Base-by-base conservation (phyloP, 768 basidiomycete genomes). In the Saitozyma sp. region DNA sequence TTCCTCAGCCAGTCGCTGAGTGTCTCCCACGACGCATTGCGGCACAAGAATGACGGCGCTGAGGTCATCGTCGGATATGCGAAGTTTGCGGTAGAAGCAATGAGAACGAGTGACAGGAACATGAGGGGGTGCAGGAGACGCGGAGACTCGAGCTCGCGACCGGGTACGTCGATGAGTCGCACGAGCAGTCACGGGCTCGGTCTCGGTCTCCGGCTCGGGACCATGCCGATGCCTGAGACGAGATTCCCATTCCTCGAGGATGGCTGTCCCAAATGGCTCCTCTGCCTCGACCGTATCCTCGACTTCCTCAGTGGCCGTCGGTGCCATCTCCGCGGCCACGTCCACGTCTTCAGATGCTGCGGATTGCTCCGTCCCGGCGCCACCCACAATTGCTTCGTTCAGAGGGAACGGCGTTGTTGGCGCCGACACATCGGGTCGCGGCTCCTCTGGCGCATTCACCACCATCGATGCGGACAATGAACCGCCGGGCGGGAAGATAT, bases 71-170 rank as follows among this genome's bases (percentile, higher is more conserved):
- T 71, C 69, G 0, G 58, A 29, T 3, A 76, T 59, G 6, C 61
- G 62, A 9, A 78, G 64, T 50, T 75, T 76, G 55, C 71, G 70
- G 54, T 78, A 78, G 20, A 48, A 59, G 61, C 77, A 78, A 29
- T 76, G 75, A 0, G 75, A 76, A 17, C 77, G 69, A 17, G 74
- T 78, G 53, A 73, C 61, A 4, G 71, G 71, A 8, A 58, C 62
- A 8, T 59, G 49, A 11, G 55, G 56, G 56, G 58, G 29, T 29
- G 66, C 45, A 17, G 37, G 38, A 5, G 69, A 65, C 3, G 38
- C 14, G 29, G 29, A 29, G 29, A 29, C 29, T 10, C 58, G 67
- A 42, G 55, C 56, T 37, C 19, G 38, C 11, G 61, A 61, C 8
- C 62, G 63, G 13, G 67, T 64, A 4, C 56, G 45, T 5, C 64